Percentiles rank a stretch among this genome's conserved stretches.
These are phyloP conservation scores for Jamesozyma rosinii DNA, from an alignment of 805 yeast species.

Conservation along the genomic window DNA sequence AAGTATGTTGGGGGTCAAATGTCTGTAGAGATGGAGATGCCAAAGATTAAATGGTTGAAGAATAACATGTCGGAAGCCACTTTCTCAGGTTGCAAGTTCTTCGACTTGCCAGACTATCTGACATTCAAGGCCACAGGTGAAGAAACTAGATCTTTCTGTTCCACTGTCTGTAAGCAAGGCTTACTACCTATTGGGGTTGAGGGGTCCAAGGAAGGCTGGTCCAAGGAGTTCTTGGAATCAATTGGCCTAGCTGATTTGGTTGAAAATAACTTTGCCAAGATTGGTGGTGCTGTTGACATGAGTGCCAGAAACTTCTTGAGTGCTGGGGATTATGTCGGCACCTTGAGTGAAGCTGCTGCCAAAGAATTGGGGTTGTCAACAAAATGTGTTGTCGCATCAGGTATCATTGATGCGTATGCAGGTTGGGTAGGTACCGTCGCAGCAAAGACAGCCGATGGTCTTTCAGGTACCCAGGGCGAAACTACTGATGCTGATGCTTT, in stretches of 20 bases:
- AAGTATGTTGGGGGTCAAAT: conserved; percentile 94
- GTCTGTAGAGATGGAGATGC: conserved; percentile 98
- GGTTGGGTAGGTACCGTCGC: conserved; percentile 99
- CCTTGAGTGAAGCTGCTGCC: conserved; percentile 58
- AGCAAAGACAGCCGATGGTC: conserved; percentile 55
- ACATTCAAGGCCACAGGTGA: conserved; percentile 85
- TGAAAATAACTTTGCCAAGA: conserved; percentile 61
- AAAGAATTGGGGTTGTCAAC: conserved; percentile 74
- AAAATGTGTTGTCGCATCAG: conserved; percentile 79
- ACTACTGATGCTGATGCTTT: conserved; percentile 40
- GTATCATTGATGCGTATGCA: conserved; percentile 95
- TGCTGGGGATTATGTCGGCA: conserved; percentile 87
- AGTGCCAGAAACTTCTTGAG: conserved; percentile 46
- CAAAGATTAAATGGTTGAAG: conserved; percentile 94
- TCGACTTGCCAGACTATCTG: conserved; percentile 84
- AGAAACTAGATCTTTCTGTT: conserved; percentile 81
- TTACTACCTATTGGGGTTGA: conserved; percentile 89
- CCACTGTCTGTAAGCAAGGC: conserved; percentile 93
- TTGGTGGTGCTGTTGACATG: conserved; percentile 65
- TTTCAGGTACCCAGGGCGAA: conserved; percentile 32
- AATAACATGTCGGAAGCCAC: conserved; percentile 59
- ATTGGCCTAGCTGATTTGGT: conserved; percentile 71
- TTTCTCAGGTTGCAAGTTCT: conserved; percentile 63
- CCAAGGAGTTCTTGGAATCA: conserved; percentile 57
- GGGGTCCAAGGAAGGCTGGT: conserved; percentile 82